Evolutionary conservation across 768 basidiomycete species (phyloP), one percentile per base, ranked within the genome.

Genomic region (Mycena amicta): DNA sequence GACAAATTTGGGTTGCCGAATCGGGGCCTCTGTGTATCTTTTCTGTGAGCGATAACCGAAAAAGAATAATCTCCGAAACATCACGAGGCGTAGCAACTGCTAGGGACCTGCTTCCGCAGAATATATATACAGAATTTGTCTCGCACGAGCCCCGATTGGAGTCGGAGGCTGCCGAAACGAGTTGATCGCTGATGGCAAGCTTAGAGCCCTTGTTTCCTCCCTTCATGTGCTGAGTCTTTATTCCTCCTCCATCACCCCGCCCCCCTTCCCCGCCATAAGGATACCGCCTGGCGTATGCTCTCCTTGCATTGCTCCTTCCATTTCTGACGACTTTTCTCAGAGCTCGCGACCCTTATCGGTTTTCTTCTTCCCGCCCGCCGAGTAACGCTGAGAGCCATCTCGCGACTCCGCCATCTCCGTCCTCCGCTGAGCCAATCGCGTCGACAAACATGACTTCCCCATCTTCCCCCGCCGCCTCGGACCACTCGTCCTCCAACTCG

Each of bases 321-420:
- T 27, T 30, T n/a, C 20, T 50, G 39, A 43, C 26, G 23, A 70
- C 53, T 52, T 40, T 59, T 52, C 31, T 39, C 68, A 91, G 88
- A 84, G 83, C 91, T 93, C 90, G 90, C 90, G 90, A 93, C 91
- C 91, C 92, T 93, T 92, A 87, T 81, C 89, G 89, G 88, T 86
- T 78, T 83, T 89, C 80, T 74, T 76, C 74, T 64, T 66, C 69
- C 83, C 88, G 81, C 75, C 74, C 65, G 62, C 64, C 5, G 66
- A 73, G 68, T 72, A 75, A 13, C 85, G 86, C 86, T 88, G 86
- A 88, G 89, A 56, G 82, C 71, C 77, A 71, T 82, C 87, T 88
- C 87, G 86, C 86, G 80, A 73, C 57, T 64, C 68, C 53, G 56
- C 64, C n/a, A 37, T 37, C 52, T 16, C 39, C 40, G 74, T 73